Evolutionary conservation across 140 eudicot species (phyloP).

Genomic region (Cichorium intybus): DNA sequence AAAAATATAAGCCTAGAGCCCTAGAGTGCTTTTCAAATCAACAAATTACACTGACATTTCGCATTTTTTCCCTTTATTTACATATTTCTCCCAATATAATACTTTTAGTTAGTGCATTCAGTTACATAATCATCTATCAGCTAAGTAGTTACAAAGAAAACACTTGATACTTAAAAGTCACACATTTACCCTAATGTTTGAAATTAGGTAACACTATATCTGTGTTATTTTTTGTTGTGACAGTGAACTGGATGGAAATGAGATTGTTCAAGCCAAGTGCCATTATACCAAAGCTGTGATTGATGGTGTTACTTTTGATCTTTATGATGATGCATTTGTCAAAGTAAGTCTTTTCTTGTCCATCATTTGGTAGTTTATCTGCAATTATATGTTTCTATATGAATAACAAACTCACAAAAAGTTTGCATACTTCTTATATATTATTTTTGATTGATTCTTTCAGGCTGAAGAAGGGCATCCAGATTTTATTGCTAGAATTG

Average conservation of each 20-base stretch:
- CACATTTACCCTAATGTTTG: neutral
- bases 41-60: neutral
- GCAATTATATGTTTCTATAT: neutral
- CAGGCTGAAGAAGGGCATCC: constrained; percentile 62
- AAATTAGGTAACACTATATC: neutral
- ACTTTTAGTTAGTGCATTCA: neutral
- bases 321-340: constrained; percentile 55
- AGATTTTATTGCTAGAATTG: constrained; percentile 59
- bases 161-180: too few relatives aligned
- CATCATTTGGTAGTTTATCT: neutral
- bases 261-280: constrained; percentile 47
- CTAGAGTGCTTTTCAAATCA: neutral
- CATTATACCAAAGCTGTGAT: constrained; percentile 56
- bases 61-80: neutral
- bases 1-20: neutral
- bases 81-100: too few relatives aligned
- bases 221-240: neutral
- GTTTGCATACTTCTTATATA: neutral
- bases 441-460: neutral
- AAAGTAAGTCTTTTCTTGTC: constrained; percentile 31
- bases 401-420: neutral
- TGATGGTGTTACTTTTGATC: constrained; percentile 48
- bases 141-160: too few relatives aligned
- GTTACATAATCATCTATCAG: neutral
- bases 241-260: constrained; percentile 23